Evolutionary conservation across 1,139 yeast genomes (phyloP).

Genomic region (Candida neerlandica): DNA sequence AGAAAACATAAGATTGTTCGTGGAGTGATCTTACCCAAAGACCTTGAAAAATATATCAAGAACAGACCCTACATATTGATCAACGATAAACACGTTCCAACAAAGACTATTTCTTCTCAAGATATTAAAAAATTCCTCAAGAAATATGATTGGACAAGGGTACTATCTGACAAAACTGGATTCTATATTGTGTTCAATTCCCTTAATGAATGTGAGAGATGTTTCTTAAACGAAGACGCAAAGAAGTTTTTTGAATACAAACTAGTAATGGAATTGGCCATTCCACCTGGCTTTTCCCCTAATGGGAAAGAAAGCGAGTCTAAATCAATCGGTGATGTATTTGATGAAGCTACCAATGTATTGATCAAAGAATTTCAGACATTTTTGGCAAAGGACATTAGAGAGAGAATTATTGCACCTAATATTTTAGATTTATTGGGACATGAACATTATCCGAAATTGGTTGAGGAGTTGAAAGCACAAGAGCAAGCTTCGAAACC

Average conservation of each 20-base stretch:
- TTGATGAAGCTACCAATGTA: constrained; percentile 61
- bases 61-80: constrained; percentile 61
- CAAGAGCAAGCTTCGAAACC: constrained; percentile 34
- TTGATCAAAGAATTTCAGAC: constrained; percentile 65
- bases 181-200: constrained; percentile 72
- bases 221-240: constrained; percentile 71
- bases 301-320: constrained; percentile 15
- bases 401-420: constrained; percentile 77
- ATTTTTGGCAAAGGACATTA: constrained; percentile 69
- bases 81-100: constrained; percentile 55
- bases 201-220: constrained; percentile 62
- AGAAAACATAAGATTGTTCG: constrained; percentile 33
- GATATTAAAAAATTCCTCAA: constrained; percentile 56
- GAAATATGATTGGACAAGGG: constrained; percentile 65
- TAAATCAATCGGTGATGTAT: constrained; percentile 26
- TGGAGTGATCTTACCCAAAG: constrained; percentile 47
- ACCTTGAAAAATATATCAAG: constrained; percentile 49
- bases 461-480: constrained; percentile 47
- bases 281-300: constrained; percentile 37
- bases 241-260: constrained; percentile 49
- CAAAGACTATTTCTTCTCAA: constrained; percentile 50
- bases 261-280: constrained; percentile 58
- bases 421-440: constrained; percentile 62
- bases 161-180: constrained; percentile 64
- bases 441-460: constrained; percentile 59